Evolutionary conservation across 192 early-diverging fungal species (phyloP), one percentile per base, ranked within the genome.

Genomic region (Backusella westeae): DNA sequence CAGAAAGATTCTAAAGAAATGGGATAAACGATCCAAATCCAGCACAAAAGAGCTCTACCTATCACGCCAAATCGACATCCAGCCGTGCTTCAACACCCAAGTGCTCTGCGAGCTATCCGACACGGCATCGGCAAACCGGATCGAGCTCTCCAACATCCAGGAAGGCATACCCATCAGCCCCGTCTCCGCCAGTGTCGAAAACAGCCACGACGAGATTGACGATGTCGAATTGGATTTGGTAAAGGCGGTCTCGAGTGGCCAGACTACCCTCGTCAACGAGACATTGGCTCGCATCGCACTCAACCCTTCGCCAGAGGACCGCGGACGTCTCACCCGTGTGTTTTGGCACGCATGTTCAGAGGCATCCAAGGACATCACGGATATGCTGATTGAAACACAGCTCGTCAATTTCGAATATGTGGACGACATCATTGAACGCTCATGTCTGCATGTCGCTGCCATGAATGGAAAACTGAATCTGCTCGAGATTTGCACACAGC

Each of bases 1-100:
- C 80, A 86, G 97, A 36, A 99, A 99, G 89, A 99, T 99, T 66
- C 80, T 99, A 68, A 99, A 99, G 81, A 99, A 99, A 83, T 99
- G 96, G 96, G 98, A 99, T 90, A 99, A 99, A 86, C 90, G 98
- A 36, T 94, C 95, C 66, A 98, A 99, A 83, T 95, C 96, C 3
- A 94, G 91, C 67, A 99, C 96, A 32, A 99, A 98, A 77, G 98
- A 99, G 80, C 89, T 99, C 39, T 99, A 99, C 77, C 89, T 99
- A 10, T 93, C 95, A 2, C 92, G 98, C 12, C 98, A 99, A 81
- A 91, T 99, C 41, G 98, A 99, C 69, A 93, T 99, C 21, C 97
- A 98, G 81, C 98, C 97, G 1, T 96, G 94, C 81, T 99, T 99
- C 82, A 98, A 98, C 83, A 93, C 91, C 72, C 95, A 97, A 39